Percentiles rank a stretch among this genome's conserved stretches.
Evolutionary conservation across 331 rosid genomes (phyloP).

Genomic region (Acacia pycnantha): DNA sequence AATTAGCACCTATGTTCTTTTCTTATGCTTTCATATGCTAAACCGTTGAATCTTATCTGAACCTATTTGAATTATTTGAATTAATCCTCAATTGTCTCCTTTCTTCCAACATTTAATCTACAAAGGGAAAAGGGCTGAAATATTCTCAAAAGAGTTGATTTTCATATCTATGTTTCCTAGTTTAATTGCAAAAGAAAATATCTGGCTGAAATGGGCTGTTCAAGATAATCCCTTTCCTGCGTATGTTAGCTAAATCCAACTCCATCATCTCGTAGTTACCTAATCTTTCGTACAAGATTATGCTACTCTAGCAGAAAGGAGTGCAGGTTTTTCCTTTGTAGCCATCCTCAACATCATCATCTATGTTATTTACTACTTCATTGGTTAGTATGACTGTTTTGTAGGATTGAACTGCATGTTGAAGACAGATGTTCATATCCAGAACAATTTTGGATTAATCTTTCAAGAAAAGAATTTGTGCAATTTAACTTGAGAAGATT

Average conservation of each 20-base stretch:
- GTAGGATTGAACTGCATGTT: background rate
- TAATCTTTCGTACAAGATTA: background rate
- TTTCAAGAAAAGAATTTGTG: background rate
- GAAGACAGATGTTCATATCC: background rate
- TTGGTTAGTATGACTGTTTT: background rate
- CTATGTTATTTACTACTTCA: background rate
- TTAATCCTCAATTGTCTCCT: slow-evolving; percentile 4
- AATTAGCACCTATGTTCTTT: background rate
- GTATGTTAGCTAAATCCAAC: slow-evolving; percentile 10
- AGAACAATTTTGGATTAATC: background rate
- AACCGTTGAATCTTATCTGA: background rate
- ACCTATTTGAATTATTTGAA: slow-evolving; percentile 16
- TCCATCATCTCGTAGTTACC: slow-evolving; percentile 11
- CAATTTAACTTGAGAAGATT: background rate
- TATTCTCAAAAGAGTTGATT: slow-evolving; percentile 6
- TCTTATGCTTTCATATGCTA: background rate
- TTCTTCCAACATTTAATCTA: slow-evolving; percentile 1
- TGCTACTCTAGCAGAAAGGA: slow-evolving; percentile 11
- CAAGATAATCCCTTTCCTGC: background rate
- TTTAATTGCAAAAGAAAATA: background rate
- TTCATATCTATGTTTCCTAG: background rate
- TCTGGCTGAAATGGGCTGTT: slow-evolving; percentile 1
- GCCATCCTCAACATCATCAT: background rate
- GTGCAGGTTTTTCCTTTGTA: background rate
- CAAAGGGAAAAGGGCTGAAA: background rate